These are phyloP conservation scores for Obba rivulosa DNA, from an alignment of 768 basidiomycete genomes.

Conservation along the genomic window DNA sequence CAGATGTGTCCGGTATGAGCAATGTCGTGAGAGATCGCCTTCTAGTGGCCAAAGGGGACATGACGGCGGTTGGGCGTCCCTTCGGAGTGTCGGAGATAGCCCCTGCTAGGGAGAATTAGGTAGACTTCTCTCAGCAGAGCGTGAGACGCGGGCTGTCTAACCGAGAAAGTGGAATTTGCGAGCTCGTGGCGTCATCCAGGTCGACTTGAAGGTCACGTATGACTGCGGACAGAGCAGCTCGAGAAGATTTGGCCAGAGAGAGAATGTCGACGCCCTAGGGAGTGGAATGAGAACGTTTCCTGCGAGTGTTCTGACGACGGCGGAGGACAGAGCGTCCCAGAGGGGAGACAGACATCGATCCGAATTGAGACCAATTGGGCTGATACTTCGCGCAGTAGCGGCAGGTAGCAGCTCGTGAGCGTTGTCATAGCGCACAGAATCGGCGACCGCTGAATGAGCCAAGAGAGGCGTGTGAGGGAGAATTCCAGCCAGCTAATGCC, in stretches of 20 bases:
- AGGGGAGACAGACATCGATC: slow-evolving; percentile 2
- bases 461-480: too few relatives aligned
- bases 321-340: slow-evolving; percentile 6
- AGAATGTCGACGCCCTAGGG: slow-evolving; percentile 3
- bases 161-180: slow-evolving; percentile 5
- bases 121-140: slow-evolving; percentile 8
- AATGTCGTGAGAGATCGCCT: slow-evolving; percentile 4
- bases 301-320: slow-evolving; percentile 10
- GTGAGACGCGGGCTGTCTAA: slow-evolving; percentile 4
- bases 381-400: slow-evolving; percentile 4
- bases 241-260: slow-evolving; percentile 12
- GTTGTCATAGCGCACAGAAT: too few relatives aligned
- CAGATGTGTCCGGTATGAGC: slow-evolving; percentile 10
- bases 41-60: slow-evolving; percentile 9
- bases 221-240: slow-evolving; percentile 9
- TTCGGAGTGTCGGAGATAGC: slow-evolving; percentile 4
- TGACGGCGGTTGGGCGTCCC: neutral
- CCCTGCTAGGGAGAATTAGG: slow-evolving; percentile 4
- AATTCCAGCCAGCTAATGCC: too few relatives aligned
- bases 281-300: slow-evolving; percentile 2
- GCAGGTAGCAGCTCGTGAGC: too few relatives aligned
- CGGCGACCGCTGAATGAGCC: too few relatives aligned
- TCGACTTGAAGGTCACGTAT: neutral
- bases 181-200: slow-evolving; percentile 9
- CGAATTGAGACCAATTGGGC: slow-evolving; percentile 6